Evolutionary conservation across 2,329 filamentous ascomycete genomes (phyloP).

Genomic region (Arachnomyces sp.): DNA sequence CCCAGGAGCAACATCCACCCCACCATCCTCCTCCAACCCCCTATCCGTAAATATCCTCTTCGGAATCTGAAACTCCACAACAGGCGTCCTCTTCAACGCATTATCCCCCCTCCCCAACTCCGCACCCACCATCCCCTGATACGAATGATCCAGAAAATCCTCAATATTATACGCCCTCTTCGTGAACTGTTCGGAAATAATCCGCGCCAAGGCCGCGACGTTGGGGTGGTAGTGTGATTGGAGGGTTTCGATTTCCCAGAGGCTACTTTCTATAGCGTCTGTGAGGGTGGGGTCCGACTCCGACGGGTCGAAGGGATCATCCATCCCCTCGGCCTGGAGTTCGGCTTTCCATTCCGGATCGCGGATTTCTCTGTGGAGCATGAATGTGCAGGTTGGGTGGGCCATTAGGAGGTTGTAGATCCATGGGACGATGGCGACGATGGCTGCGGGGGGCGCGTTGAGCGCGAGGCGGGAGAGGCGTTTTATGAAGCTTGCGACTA

Average conservation of each 20-base stretch:
- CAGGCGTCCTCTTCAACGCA: slow-evolving; percentile 74
- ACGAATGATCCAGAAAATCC: slow-evolving; percentile 93
- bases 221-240: slow-evolving; percentile 96
- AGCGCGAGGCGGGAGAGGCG: slow-evolving; percentile 75
- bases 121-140: slow-evolving; percentile 64
- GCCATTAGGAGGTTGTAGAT: slow-evolving; percentile 88
- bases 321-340: slow-evolving; percentile 54
- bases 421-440: slow-evolving; percentile 84
- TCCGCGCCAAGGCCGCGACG: slow-evolving; percentile 85
- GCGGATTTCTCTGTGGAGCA: slow-evolving; percentile 73
- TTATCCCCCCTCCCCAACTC: slow-evolving; percentile 59
- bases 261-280: slow-evolving; percentile 75
- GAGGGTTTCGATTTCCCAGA: slow-evolving; percentile 91
- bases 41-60: slow-evolving; percentile 61
- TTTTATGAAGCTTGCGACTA: slow-evolving; percentile 96
- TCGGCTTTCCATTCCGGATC: slow-evolving; percentile 50
- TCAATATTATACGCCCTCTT: slow-evolving; percentile 93
- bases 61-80: slow-evolving; percentile 89
- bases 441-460: slow-evolving; percentile 79
- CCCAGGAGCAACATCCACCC: slow-evolving; percentile 30
- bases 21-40: slow-evolving; percentile 32
- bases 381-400: slow-evolving; percentile 87
- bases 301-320: slow-evolving; percentile 68
- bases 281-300: slow-evolving; percentile 81
- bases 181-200: slow-evolving; percentile 93